Conservation (phyloP, 768 basidiomycete genomes). For the Termitomyces sp. region DNA sequence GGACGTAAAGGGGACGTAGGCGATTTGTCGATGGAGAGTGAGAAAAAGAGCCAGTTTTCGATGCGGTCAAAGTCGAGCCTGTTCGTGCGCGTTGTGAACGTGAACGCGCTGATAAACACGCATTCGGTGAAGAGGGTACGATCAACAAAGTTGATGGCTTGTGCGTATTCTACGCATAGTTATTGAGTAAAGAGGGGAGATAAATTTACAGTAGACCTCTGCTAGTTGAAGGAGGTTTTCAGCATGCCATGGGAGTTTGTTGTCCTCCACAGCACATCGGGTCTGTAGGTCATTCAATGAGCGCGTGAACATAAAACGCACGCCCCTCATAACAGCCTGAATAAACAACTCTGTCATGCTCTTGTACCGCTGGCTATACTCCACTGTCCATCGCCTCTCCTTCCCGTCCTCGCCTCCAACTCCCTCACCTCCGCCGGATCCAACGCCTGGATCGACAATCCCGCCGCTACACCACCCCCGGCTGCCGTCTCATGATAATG, state of each 20-base stretch:
- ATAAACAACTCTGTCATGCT: constrained; percentile 79
- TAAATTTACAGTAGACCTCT: constrained; percentile 82
- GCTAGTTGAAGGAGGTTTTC: constrained; percentile 87
- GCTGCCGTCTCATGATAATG: constrained; percentile 63
- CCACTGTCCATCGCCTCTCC: constrained; percentile 89
- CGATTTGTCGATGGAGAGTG: constrained; percentile 78
- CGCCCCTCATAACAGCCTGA: constrained; percentile 76
- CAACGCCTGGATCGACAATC: constrained; percentile 58
- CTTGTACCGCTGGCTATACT: constrained; percentile 83
- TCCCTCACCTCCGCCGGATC: constrained; percentile 48
- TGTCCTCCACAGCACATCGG: constrained; percentile 79
- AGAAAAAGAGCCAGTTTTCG: constrained; percentile 94
- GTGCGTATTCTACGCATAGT: constrained; percentile 58
- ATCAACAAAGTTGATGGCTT: constrained; percentile 85
- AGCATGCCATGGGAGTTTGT: constrained; percentile 83
- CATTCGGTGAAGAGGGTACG: constrained; percentile 93
- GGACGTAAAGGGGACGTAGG: constrained; percentile 46
- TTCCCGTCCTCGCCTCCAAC: constrained; percentile 38
- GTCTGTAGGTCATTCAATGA: constrained; percentile 38
- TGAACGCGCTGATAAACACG: constrained; percentile 83
- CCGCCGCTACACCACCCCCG: too few relatives aligned
- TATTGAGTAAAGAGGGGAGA: background rate
- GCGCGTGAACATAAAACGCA: constrained; percentile 27
- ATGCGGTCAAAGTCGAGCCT: constrained; percentile 87
- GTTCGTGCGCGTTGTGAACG: constrained; percentile 74